These are phyloP conservation scores for Fistulinella cinereoalba DNA, from an alignment of 1,284 basidiomycete genomes.

Conservation along the genomic window DNA sequence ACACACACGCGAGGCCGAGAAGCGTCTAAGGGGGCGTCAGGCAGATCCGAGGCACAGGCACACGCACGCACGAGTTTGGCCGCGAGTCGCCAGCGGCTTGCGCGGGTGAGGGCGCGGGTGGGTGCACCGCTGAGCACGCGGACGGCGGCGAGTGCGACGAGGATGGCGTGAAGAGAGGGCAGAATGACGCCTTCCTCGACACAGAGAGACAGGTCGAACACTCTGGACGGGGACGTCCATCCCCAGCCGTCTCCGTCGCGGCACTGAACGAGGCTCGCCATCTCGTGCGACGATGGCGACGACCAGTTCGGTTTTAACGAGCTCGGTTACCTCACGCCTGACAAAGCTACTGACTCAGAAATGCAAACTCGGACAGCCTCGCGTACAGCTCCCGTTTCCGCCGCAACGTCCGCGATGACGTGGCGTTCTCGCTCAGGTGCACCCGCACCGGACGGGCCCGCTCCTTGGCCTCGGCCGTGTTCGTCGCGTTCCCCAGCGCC, in stretches of 20 bases:
- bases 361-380: constrained; percentile 14
- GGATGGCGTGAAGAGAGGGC: constrained; percentile 47
- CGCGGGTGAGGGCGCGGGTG: constrained; percentile 31
- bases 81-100: constrained; percentile 50
- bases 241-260: constrained; percentile 62
- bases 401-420: constrained; percentile 1
- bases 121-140: constrained; percentile 15
- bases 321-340: not conserved
- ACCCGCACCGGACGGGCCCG: not conserved
- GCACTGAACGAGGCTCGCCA: constrained; percentile 40
- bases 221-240: constrained; percentile 55
- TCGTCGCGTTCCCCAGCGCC: constrained; percentile 21
- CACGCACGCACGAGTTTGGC: constrained; percentile 54
- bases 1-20: constrained; percentile 41
- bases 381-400: constrained; percentile 19
- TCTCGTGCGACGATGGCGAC: constrained; percentile 18
- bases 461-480: not conserved
- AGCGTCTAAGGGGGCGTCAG: constrained; percentile 38
- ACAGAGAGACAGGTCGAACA: constrained; percentile 82
- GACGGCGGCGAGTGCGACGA: constrained; percentile 43
- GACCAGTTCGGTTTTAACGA: not conserved
- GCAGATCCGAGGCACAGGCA: not conserved
- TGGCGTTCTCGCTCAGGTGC: constrained; percentile 12
- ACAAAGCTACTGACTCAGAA: constrained; percentile 3
- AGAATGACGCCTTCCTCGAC: constrained; percentile 74